Conservation (phyloP, 768 basidiomycete species). For the Pholiota molesta region DNA sequence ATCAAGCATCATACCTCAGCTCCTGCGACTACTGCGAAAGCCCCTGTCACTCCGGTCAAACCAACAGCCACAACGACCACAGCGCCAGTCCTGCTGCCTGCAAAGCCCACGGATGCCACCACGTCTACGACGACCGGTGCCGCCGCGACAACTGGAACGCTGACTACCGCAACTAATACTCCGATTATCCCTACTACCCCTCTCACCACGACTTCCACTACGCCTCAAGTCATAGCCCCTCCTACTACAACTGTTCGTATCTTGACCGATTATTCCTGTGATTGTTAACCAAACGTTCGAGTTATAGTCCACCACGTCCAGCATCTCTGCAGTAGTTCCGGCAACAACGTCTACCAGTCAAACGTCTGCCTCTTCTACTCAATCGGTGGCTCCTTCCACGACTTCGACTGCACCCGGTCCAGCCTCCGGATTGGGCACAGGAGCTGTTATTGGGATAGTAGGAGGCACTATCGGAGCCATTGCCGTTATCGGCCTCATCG, state of each 20-base stretch:
- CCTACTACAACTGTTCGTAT: neutral
- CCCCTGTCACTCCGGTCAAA: neutral
- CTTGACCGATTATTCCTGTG: neutral
- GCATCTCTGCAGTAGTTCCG: neutral
- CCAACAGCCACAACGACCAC: neutral
- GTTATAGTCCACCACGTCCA: neutral
- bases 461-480: conserved; percentile 29
- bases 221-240: neutral
- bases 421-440: conserved; percentile 21
- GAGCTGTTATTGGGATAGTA: conserved; percentile 29
- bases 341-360: neutral
- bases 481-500: conserved; percentile 21
- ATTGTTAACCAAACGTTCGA: neutral
- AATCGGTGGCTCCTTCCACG: neutral
- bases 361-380: neutral
- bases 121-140: neutral
- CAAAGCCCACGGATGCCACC: neutral
- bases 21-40: neutral
- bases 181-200: neutral
- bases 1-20: neutral
- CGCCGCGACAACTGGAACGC: neutral
- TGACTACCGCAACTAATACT: neutral
- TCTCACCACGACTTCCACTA: neutral
- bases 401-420: conserved; percentile 3
- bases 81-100: neutral